phyloP scores from a whole-genome alignment of 1,284 basidiomycete species.

The Sanghuangporus baumii region DNA sequence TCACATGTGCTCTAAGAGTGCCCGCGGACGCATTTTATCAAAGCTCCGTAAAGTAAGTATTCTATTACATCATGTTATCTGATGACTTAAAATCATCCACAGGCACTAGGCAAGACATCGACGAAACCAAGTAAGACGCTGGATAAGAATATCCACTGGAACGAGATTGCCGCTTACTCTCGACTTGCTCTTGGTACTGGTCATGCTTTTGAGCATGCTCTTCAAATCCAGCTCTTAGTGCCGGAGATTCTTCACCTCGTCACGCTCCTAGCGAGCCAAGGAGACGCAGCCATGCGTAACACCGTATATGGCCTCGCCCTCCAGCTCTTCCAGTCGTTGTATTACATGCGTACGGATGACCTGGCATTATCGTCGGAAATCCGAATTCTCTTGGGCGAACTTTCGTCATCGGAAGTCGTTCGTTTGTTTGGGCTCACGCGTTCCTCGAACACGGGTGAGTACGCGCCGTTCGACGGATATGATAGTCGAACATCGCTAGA shows the following conservation, averaged over 20 bases:
- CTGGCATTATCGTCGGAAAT: constrained; percentile 47
- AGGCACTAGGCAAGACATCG: constrained; percentile 73
- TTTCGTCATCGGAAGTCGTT: constrained; percentile 51
- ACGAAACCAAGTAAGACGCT: constrained; percentile 56
- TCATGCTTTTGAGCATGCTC: constrained; percentile 57
- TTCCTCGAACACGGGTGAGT: constrained; percentile 54
- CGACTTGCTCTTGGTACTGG: constrained; percentile 69
- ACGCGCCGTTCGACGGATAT: constrained; percentile 56
- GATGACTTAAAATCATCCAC: not conserved
- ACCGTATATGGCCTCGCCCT: constrained; percentile 78
- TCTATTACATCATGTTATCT: not conserved
- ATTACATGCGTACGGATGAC: constrained; percentile 55
- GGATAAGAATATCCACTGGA: constrained; percentile 73
- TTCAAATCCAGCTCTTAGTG: constrained; percentile 72
- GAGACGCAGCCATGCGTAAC: constrained; percentile 68
- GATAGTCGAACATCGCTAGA: constrained; percentile 63
- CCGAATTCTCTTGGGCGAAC: constrained; percentile 55
- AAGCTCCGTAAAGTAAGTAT: constrained; percentile 69
- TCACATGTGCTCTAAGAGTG: constrained; percentile 68
- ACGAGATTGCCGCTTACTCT: constrained; percentile 75
- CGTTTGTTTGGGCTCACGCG: constrained; percentile 70
- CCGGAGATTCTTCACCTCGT: constrained; percentile 80
- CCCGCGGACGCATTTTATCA: constrained; percentile 72
- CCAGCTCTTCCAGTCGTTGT: constrained; percentile 75
- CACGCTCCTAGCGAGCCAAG: constrained; percentile 68